Conservation (phyloP, 164 flowering plant species). For the Cinnamomum micranthum region DNA sequence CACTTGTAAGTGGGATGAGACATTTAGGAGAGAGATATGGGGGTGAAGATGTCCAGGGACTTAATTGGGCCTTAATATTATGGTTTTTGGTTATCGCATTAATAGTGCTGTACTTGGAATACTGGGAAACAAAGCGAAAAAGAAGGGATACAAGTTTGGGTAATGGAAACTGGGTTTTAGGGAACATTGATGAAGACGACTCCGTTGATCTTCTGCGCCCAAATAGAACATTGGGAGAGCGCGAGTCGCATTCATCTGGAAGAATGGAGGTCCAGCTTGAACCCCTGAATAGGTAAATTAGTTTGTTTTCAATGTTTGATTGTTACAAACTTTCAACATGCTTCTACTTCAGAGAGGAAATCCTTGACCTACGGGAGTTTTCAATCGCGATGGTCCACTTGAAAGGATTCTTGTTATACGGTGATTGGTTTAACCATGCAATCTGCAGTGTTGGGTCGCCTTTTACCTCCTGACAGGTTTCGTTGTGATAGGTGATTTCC, state of each 20-base stretch:
- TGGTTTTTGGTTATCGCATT: slow-evolving; percentile 72
- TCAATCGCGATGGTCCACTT: slow-evolving; percentile 5
- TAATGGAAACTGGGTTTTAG: slow-evolving; percentile 79
- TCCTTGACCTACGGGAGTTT: slow-evolving; percentile 14
- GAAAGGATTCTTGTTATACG: slow-evolving; percentile 13
- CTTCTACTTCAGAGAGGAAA: slow-evolving; percentile 6
- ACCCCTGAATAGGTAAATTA: slow-evolving; percentile 58
- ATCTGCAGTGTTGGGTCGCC: background rate
- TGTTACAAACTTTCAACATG: slow-evolving; percentile 10
- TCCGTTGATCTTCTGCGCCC: slow-evolving; percentile 65
- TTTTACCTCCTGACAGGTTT: slow-evolving; percentile 7
- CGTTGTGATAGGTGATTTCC: slow-evolving; percentile 7
- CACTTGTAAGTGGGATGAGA: slow-evolving; percentile 81
- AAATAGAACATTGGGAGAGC: slow-evolving; percentile 26
- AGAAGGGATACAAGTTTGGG: slow-evolving; percentile 40
- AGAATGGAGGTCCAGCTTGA: slow-evolving; percentile 90
- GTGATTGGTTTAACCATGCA: slow-evolving; percentile 8
- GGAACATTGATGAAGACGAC: slow-evolving; percentile 80
- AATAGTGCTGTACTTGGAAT: slow-evolving; percentile 62
- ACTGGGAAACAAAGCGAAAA: slow-evolving; percentile 38
- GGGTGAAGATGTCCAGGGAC: slow-evolving; percentile 59
- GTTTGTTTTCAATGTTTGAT: slow-evolving; percentile 8
- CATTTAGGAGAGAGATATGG: slow-evolving; percentile 90
- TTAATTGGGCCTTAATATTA: slow-evolving; percentile 61
- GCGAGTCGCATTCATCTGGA: slow-evolving; percentile 38